Evolutionary conservation across 1,139 yeast species (phyloP).

Genomic region (Pichia sp.): DNA sequence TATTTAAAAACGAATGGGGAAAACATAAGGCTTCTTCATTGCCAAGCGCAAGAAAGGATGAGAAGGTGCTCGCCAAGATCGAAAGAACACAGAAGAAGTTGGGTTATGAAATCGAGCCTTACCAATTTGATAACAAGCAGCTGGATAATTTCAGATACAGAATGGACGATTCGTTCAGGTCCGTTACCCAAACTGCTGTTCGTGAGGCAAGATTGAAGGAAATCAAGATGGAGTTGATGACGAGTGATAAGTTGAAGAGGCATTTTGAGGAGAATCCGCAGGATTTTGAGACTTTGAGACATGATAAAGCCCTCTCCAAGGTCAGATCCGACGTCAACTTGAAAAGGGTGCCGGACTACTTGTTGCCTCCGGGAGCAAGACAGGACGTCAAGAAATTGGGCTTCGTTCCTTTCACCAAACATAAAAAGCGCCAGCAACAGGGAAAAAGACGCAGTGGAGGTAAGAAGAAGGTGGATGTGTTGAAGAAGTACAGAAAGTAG

Average conservation of each 20-base stretch:
- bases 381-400: constrained; percentile 57
- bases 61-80: constrained; percentile 73
- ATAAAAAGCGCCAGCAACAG: constrained; percentile 39
- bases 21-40: constrained; percentile 80
- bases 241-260: constrained; percentile 85
- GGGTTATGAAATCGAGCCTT: constrained; percentile 71
- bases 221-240: constrained; percentile 77
- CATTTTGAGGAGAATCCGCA: constrained; percentile 99
- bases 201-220: constrained; percentile 94
- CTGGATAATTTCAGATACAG: constrained; percentile 95
- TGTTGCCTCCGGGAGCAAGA: constrained; percentile 79
- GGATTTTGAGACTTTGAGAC: constrained; percentile 82
- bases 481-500: constrained; percentile 57
- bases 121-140: constrained; percentile 86
- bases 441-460: constrained; percentile 28
- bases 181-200: constrained; percentile 83
- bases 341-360: constrained; percentile 88
- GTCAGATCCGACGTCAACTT: constrained; percentile 79
- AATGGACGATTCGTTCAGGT: constrained; percentile 94
- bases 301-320: constrained; percentile 84
- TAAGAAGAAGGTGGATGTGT: constrained; percentile 57
- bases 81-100: constrained; percentile 70
- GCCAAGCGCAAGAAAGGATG: constrained; percentile 73
- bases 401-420: constrained; percentile 72
- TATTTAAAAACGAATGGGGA: constrained; percentile 78